Evolutionary conservation across 2,329 filamentous ascomycete species (phyloP), one percentile per base, ranked within the genome.

Genomic region (Leptosphaerulina australis): DNA sequence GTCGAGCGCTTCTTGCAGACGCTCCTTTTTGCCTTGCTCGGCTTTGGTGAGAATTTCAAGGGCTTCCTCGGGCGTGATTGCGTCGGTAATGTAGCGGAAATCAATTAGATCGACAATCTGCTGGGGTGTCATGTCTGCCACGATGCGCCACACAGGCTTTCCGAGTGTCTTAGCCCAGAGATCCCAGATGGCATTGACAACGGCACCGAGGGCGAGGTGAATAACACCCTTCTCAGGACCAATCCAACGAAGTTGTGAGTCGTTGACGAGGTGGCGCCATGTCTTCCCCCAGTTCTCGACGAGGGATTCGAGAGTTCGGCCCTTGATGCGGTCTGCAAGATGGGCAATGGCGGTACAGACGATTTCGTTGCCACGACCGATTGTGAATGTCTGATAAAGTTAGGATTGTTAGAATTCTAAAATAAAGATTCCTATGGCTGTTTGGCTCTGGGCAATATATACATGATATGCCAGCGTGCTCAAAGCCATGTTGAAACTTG

Each of bases 191-290:
- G 91, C 91, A 72, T 96, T 96, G 63, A 95, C 89, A 12, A 96
- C 88, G 33, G 91, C 89, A 22, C 90, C 91, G 9, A 96, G 85
- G 1, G 91, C 91, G 6, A 97, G 88, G 74, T 96, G 91, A 62
- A 95, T 95, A 34, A 96, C 91, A 52, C 91, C 91, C 76, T 96
- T 96, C 68, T 96, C 91, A 0, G 91, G 91, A 0, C 91, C 91
- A 68, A 96, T 94, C 91, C 92, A 96, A 49, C 91, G 88, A 44
- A 96, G 81, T 74, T 96, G 91, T 62, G 85, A 89, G 80, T 96
- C 92, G 56, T 87, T 88, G 63, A 96, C 91, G n/a, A 96, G 85
- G 73, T 95, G 85, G 20, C 91, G 85, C 91, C 91, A 96, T 37
- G 91, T 96, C 74, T 88, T 79, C 59, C 90, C 90, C 90, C 89